Evolutionary conservation across 2,329 filamentous ascomycete genomes (phyloP).

Genomic region (Epichloe aotearoae): DNA sequence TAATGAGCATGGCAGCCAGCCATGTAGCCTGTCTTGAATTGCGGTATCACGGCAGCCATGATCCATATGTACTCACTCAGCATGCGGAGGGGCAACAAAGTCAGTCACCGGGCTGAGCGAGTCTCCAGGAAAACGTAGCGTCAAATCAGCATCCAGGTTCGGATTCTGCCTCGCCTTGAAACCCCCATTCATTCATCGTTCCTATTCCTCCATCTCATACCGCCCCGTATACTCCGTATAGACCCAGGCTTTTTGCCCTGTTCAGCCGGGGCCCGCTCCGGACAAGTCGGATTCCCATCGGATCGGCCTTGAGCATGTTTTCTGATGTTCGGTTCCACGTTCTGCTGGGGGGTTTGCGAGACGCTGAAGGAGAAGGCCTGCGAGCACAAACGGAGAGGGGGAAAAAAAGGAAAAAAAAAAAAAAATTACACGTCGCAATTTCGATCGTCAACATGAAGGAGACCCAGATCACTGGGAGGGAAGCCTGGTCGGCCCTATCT

Average conservation of each 20-base stretch:
- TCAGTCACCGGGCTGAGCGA: background rate
- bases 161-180: background rate
- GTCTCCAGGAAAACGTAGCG: background rate
- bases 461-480: slow-evolving; percentile 5
- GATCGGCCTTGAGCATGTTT: background rate
- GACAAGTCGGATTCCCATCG: background rate
- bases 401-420: background rate
- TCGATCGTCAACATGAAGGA: slow-evolving; percentile 3
- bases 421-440: slow-evolving; percentile 1
- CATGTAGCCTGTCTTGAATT: background rate
- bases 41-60: background rate
- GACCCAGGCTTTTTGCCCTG: no score
- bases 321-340: background rate
- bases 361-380: background rate
- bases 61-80: background rate
- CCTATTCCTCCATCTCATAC: background rate
- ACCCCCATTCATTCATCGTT: background rate
- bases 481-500: background rate
- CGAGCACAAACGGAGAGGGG: background rate
- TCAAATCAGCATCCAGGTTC: background rate
- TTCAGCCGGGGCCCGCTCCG: background rate
- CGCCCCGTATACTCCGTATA: background rate
- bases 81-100: background rate
- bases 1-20: background rate
- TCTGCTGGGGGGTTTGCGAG: background rate